Percentiles rank a stretch among this genome's conserved stretches.
These are phyloP conservation scores for Ceratobasidium sp. DNA, from an alignment of 1,284 basidiomycete genomes.

Conservation along the genomic window DNA sequence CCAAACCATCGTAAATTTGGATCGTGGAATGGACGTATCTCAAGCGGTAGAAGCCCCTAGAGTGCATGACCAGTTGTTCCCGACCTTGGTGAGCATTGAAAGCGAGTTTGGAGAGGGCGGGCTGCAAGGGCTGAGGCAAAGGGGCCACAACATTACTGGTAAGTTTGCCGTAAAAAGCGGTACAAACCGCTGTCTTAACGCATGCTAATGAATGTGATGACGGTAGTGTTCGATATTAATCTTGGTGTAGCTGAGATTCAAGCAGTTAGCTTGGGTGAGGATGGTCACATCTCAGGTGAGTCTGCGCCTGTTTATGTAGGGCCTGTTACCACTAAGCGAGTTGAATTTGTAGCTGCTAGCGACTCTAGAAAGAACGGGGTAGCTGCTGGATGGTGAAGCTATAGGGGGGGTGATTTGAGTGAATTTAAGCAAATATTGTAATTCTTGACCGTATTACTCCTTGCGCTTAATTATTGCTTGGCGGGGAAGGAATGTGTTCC, in stretches of 20 bases:
- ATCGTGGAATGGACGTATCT: conserved; percentile 83
- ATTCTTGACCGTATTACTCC: background rate
- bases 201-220: conserved; percentile 19
- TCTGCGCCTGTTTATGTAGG: conserved; percentile 15
- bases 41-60: conserved; percentile 85
- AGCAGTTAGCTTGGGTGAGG: conserved; percentile 65
- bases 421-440: background rate
- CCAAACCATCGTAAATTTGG: conserved; percentile 83
- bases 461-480: background rate
- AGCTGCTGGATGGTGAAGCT: conserved; percentile 75
- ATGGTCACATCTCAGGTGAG: conserved; percentile 70
- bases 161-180: conserved; percentile 49
- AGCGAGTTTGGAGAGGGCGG: conserved; percentile 65
- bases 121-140: conserved; percentile 64
- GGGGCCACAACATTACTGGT: conserved; percentile 82
- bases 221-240: conserved; percentile 62
- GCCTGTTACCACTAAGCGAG: background rate
- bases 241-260: conserved; percentile 78
- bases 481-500: background rate
- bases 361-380: conserved; percentile 87
- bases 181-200: background rate
- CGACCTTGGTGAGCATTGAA: conserved; percentile 72
- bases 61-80: conserved; percentile 93
- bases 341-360: conserved; percentile 68
- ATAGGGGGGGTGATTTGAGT: background rate